A percentile compares a stretch with the other conserved stretches of the same genome.
These are phyloP conservation scores for Suhomyces taliae DNA, from an alignment of 1,139 yeast genomes.

Conservation along the genomic window DNA sequence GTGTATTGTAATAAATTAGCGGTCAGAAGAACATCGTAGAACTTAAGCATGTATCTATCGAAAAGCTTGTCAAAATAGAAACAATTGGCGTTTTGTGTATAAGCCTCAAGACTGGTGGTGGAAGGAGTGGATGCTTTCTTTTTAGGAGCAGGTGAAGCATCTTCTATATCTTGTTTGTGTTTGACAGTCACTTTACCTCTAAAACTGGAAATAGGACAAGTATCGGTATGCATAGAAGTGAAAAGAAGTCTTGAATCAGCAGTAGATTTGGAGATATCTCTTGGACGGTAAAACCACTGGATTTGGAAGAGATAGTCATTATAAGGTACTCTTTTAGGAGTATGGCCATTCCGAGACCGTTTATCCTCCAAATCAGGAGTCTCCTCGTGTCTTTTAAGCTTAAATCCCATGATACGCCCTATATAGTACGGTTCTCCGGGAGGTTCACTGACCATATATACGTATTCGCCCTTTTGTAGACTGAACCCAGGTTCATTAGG, in stretches of 20 bases:
- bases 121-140: constrained; percentile 20
- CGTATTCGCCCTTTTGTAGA: constrained; percentile 59
- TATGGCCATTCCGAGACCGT: neutral
- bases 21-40: constrained; percentile 65
- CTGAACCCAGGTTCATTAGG: constrained; percentile 32
- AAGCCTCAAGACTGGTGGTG: constrained; percentile 42
- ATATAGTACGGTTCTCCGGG: constrained; percentile 94
- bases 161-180: constrained; percentile 66
- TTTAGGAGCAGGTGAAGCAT: constrained; percentile 17
- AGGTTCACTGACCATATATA: constrained; percentile 88
- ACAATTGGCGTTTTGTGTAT: constrained; percentile 58
- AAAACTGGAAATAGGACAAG: constrained; percentile 73
- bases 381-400: constrained; percentile 28
- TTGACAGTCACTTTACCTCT: constrained; percentile 75
- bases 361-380: constrained; percentile 1
- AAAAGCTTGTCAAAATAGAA: constrained; percentile 86
- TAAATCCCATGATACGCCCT: constrained; percentile 82
- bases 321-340: constrained; percentile 29
- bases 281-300: constrained; percentile 91
- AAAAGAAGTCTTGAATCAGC: constrained; percentile 73
- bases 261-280: constrained; percentile 72
- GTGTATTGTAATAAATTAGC: constrained; percentile 51
- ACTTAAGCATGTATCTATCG: constrained; percentile 82
- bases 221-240: constrained; percentile 86
- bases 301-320: constrained; percentile 61